phyloP scores from a whole-genome alignment of 768 basidiomycete species.

The Hericium alpestre region DNA sequence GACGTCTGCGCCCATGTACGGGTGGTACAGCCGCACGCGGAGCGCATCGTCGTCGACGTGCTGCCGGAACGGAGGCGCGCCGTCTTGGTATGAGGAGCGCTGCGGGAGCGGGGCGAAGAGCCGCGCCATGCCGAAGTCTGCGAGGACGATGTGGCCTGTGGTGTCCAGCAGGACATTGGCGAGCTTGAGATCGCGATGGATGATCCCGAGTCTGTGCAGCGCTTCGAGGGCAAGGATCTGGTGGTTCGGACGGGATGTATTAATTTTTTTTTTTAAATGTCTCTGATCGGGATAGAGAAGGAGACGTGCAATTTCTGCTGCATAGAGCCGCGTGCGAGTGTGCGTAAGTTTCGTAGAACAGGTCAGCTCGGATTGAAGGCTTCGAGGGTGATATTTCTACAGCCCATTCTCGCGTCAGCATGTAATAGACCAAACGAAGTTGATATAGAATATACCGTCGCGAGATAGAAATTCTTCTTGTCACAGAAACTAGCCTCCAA shows the following conservation, averaged over 20 bases:
- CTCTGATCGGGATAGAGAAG: not conserved
- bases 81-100: constrained; percentile 2
- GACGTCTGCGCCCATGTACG: not conserved
- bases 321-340: constrained; percentile 9
- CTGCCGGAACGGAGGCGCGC: constrained; percentile 14
- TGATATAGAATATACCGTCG: constrained; percentile 4
- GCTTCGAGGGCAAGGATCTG: constrained; percentile 17
- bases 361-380: constrained; percentile 9
- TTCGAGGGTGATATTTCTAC: constrained; percentile 6
- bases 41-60: constrained; percentile 3
- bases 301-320: constrained; percentile 3
- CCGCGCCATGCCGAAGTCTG: constrained; percentile 15
- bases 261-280: no score
- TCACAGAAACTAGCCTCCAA: constrained; percentile 13
- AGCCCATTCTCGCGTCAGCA: not conserved
- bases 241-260: not conserved
- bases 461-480: constrained; percentile 12
- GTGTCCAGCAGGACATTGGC: constrained; percentile 16
- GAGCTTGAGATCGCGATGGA: constrained; percentile 40
- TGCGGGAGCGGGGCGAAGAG: constrained; percentile 15
- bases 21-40: constrained; percentile 4
- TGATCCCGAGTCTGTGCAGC: constrained; percentile 28
- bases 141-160: constrained; percentile 1
- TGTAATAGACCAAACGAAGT: not conserved
- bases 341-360: constrained; percentile 4